Evolutionary conservation across 192 early-diverging fungal genomes (phyloP).

Genomic region (Backusella circina): DNA sequence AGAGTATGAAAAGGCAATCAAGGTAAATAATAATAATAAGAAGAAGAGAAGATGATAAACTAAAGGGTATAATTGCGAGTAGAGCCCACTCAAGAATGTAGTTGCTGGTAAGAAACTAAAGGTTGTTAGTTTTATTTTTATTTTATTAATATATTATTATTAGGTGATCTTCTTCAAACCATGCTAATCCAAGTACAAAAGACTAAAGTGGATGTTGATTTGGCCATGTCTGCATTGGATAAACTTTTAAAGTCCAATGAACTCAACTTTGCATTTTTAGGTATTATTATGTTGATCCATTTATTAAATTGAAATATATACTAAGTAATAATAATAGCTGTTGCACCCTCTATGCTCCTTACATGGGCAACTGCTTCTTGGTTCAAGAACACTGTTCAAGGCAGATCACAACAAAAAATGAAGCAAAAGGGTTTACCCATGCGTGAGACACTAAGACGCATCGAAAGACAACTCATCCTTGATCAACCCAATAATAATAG

Average conservation of each 20-base stretch:
- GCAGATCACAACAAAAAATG: constrained; percentile 12
- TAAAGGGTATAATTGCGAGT: not conserved
- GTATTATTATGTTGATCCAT: not conserved
- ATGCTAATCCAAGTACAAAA: constrained; percentile 88
- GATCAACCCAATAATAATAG: not conserved
- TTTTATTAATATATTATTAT: not conserved
- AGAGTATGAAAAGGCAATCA: constrained; percentile 77
- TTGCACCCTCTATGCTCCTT: constrained; percentile 39
- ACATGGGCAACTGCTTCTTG: constrained; percentile 25
- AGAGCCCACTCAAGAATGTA: constrained; percentile 46
- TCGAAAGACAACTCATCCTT: constrained; percentile 6
- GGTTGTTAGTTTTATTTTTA: not conserved
- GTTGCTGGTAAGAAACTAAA: constrained; percentile 21
- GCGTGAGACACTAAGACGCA: constrained; percentile 21
- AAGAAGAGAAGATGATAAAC: not conserved
- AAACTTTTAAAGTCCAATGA: constrained; percentile 92
- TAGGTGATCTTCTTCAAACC: constrained; percentile 66
- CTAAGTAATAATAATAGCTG: constrained; percentile 15
- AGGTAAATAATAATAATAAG: constrained; percentile 31
- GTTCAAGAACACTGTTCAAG: constrained; percentile 14
- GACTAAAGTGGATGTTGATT: constrained; percentile 89
- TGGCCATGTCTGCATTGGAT: constrained; percentile 89
- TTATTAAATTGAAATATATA: not conserved
- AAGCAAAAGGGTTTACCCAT: constrained; percentile 20
- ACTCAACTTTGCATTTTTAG: constrained; percentile 91